Evolutionary conservation across 768 basidiomycete genomes (phyloP).

Genomic region (Pholiota conissans): DNA sequence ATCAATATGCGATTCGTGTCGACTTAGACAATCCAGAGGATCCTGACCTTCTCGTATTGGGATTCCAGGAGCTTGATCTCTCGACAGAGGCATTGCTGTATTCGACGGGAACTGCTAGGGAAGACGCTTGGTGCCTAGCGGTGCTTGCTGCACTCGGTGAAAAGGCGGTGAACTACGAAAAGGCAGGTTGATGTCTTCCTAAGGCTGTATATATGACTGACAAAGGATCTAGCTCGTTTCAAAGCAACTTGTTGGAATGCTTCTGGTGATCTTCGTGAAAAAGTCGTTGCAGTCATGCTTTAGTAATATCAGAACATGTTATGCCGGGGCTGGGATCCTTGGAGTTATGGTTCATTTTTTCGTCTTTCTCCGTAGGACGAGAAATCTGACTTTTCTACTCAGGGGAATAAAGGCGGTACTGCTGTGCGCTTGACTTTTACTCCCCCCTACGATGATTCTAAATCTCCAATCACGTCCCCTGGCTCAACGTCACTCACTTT

Average conservation of each 20-base stretch:
- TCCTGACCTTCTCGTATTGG: constrained; percentile 73
- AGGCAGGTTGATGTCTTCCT: constrained; percentile 38
- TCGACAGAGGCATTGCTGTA: constrained; percentile 80
- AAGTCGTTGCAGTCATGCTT: constrained; percentile 51
- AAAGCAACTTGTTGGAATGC: constrained; percentile 82
- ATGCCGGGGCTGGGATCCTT: constrained; percentile 73
- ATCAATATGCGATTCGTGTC: constrained; percentile 11
- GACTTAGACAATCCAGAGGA: constrained; percentile 33
- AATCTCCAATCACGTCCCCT: constrained; percentile 21
- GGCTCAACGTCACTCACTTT: constrained; percentile 61
- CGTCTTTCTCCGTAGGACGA: background rate
- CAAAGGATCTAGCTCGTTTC: constrained; percentile 53
- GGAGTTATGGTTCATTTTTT: constrained; percentile 64
- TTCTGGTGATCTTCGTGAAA: constrained; percentile 69
- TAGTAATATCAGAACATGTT: constrained; percentile 46
- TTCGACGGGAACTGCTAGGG: constrained; percentile 56
- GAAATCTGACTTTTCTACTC: constrained; percentile 1
- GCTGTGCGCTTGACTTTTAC: constrained; percentile 63
- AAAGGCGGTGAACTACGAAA: constrained; percentile 60
- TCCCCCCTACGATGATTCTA: constrained; percentile 29
- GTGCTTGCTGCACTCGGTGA: constrained; percentile 72
- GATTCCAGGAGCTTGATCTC: constrained; percentile 80
- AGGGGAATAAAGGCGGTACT: constrained; percentile 86
- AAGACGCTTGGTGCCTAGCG: constrained; percentile 73
- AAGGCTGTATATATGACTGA: background rate